Conservation (phyloP, 2,329 filamentous ascomycete genomes). For the Sporothrix euskadiensis region DNA sequence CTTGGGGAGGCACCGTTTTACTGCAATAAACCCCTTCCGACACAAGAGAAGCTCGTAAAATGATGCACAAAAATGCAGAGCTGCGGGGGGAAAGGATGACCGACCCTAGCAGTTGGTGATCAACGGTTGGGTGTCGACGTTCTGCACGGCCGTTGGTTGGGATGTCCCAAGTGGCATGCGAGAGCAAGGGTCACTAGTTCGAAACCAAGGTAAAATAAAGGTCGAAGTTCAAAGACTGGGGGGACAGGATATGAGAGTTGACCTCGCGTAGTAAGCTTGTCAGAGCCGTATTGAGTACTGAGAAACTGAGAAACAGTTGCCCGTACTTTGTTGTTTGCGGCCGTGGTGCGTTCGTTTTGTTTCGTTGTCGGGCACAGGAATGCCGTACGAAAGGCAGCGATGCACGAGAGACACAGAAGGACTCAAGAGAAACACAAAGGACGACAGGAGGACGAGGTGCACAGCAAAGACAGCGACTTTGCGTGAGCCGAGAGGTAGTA, state of each 20-base stretch:
- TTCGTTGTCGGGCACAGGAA: neutral
- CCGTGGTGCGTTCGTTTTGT: neutral
- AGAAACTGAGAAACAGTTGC: neutral
- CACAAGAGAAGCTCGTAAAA: neutral
- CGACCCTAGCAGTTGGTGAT: slow-evolving; percentile 16
- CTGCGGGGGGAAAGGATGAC: neutral
- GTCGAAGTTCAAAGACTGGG: neutral
- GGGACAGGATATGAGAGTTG: neutral
- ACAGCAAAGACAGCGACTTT: slow-evolving; percentile 13
- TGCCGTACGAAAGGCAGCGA: slow-evolving; percentile 9
- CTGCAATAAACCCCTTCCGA: slow-evolving; percentile 23
- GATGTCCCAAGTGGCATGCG: slow-evolving; percentile 2
- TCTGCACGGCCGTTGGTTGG: neutral
- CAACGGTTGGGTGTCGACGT: slow-evolving; percentile 22
- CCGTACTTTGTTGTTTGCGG: neutral
- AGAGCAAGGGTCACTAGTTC: neutral
- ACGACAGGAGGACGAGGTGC: neutral
- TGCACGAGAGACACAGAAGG: neutral
- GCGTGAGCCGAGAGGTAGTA: slow-evolving; percentile 25
- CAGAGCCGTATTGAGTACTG: neutral
- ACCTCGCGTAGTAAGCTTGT: neutral
- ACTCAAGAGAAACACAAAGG: neutral
- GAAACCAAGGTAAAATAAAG: neutral
- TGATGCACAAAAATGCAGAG: neutral
- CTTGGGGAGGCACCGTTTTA: neutral